These are phyloP conservation scores for Geotrichum europaeum DNA, from an alignment of 1,139 yeast genomes.

Conservation along the genomic window DNA sequence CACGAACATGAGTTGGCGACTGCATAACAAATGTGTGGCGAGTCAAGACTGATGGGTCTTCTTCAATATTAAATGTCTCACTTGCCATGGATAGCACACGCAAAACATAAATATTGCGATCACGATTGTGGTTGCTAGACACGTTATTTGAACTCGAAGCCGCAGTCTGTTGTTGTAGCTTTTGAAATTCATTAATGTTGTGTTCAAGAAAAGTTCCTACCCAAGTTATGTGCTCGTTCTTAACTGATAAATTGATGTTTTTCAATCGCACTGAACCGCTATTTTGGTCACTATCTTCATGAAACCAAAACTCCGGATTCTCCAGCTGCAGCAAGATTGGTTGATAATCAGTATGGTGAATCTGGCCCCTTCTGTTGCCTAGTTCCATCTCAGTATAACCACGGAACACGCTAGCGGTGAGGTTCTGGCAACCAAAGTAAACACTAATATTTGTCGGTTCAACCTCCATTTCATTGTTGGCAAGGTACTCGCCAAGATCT, in stretches of 20 bases:
- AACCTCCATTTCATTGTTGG: slow-evolving; percentile 18
- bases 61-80: slow-evolving; percentile 52
- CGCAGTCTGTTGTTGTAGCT: slow-evolving; percentile 11
- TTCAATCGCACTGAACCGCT: slow-evolving; percentile 29
- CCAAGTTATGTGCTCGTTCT: slow-evolving; percentile 27
- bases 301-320: slow-evolving; percentile 29
- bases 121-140: slow-evolving; percentile 18
- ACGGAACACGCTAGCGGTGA: slow-evolving; percentile 23
- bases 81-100: slow-evolving; percentile 61
- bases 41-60: slow-evolving; percentile 86
- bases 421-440: slow-evolving; percentile 23
- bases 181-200: slow-evolving; percentile 20
- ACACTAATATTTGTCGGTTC: slow-evolving; percentile 22
- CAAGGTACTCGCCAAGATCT: slow-evolving; percentile 24
- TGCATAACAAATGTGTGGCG: slow-evolving; percentile 80
- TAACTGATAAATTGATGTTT: slow-evolving; percentile 26
- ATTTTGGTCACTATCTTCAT: slow-evolving; percentile 22
- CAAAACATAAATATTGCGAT: slow-evolving; percentile 29
- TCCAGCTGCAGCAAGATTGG: slow-evolving; percentile 29
- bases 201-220: slow-evolving; percentile 24
- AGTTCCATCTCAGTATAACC: slow-evolving; percentile 20
- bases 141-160: slow-evolving; percentile 6
- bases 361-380: background rate
- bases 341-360: slow-evolving; percentile 15
- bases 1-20: slow-evolving; percentile 67